These are phyloP conservation scores for Eucalyptus sp. DNA, from an alignment of 345 rosid genomes.

Conservation along the genomic window DNA sequence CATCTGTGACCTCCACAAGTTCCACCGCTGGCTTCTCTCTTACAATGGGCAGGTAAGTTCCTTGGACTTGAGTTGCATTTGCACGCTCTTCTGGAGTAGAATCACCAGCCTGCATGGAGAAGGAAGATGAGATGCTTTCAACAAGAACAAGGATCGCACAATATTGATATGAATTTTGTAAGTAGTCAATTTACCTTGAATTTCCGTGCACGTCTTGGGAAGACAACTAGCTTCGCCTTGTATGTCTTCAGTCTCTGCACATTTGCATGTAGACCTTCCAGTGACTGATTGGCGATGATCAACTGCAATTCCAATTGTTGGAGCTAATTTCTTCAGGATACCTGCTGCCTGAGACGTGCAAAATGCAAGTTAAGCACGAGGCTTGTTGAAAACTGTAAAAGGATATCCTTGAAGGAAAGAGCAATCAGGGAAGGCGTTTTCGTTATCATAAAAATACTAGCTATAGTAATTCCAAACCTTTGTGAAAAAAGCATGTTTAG, in stretches of 20 bases:
- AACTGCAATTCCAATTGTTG: slow-evolving; percentile 64
- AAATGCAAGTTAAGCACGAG: neutral
- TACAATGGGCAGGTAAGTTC: slow-evolving; percentile 45
- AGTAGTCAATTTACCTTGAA: slow-evolving; percentile 30
- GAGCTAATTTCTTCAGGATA: slow-evolving; percentile 74
- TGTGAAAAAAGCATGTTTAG: no score
- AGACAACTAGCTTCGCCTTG: slow-evolving; percentile 80
- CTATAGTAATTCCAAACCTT: no score
- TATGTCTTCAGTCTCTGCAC: slow-evolving; percentile 84
- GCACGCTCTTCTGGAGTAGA: slow-evolving; percentile 69
- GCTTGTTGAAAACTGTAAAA: neutral
- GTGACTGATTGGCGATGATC: slow-evolving; percentile 73
- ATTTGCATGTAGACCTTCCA: slow-evolving; percentile 74
- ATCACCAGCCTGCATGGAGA: slow-evolving; percentile 60
- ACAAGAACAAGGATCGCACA: neutral
- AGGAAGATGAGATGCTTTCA: neutral
- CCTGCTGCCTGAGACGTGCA: slow-evolving; percentile 48
- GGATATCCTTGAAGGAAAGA: neutral
- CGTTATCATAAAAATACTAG: no score
- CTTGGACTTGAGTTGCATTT: slow-evolving; percentile 63
- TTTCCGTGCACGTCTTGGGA: slow-evolving; percentile 64
- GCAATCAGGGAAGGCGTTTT: no score
- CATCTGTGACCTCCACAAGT: slow-evolving; percentile 49
- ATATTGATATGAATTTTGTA: neutral
- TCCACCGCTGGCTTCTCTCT: slow-evolving; percentile 51